Evolutionary conservation across 306 rosid genomes (phyloP), one percentile per base, ranked within the genome.

Genomic region (Quercus gilva): DNA sequence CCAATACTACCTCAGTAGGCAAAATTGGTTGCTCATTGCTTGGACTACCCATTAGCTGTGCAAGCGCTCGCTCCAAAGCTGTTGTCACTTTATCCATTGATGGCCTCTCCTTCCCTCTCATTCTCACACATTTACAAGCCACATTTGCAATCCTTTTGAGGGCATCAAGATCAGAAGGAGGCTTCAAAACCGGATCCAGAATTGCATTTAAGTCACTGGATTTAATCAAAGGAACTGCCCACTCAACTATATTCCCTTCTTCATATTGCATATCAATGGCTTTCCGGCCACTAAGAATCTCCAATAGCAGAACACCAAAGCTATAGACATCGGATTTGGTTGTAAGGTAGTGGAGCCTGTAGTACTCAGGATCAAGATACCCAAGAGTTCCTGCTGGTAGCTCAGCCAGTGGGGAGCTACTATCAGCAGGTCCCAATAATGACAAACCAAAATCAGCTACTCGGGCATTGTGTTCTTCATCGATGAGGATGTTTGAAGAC

Each of bases 11-110:
- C 79, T 95, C 99, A 5, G 97, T 95, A 3, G 99, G 99, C 78
- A 95, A 85, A 85, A 95, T 95, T 3, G 99, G 99, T 31, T 95
- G 98, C 82, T 94, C 97, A 29, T 87, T 91, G 78, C 94, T 90
- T 9, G 99, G 99, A 74, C 97, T 92, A 0, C 98, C 99, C 98
- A 95, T 91, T 53, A 95, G 82, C 67, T 86, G 86, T 5, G 97
- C 99, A 12, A 95, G 90, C 2, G 92, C 94, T 76, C 98, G 82
- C 76, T 95, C 99, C 74, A 95, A 83, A 5, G 96, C 86, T n/a
- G 99, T 95, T 19, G 99, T 95, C 63, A 92, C 99, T 87, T 87
- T 91, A 75, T 95, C 99, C 98, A 95, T 95, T 23, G 99, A 92
- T 21, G 99, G 98, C 80, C 98, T 92, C 79, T 95, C 99, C 82